These are phyloP conservation scores for Populus hybrid DNA, from an alignment of 441 rosid genomes.

Conservation along the genomic window DNA sequence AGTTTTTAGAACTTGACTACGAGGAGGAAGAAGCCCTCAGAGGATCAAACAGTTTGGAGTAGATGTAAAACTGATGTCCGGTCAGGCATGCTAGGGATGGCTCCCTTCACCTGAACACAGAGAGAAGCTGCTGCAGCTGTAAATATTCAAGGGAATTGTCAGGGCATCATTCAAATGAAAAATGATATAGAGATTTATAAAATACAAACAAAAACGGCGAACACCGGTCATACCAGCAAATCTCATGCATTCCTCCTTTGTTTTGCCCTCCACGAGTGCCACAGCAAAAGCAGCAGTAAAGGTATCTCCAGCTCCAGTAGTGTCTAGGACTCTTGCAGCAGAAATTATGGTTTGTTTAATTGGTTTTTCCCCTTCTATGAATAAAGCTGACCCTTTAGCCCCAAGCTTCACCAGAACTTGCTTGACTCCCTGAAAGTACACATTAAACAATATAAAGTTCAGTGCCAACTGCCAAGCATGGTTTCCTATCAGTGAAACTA, in stretches of 20 bases:
- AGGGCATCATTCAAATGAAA: background rate
- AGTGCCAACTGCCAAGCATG: background rate
- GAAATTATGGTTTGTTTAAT: slow-evolving; percentile 65
- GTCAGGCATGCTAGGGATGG: slow-evolving; percentile 90
- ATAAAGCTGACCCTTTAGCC: slow-evolving; percentile 73
- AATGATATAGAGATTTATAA: background rate
- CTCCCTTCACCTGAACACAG: slow-evolving; percentile 93
- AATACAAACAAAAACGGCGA: background rate
- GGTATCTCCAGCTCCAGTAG: slow-evolving; percentile 98
- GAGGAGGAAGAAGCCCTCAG: background rate
- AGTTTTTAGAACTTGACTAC: background rate
- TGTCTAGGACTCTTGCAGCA: slow-evolving; percentile 69
- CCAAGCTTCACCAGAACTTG: slow-evolving; percentile 91
- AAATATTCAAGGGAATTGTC: background rate
- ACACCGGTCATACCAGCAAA: slow-evolving; percentile 57
- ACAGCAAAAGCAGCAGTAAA: slow-evolving; percentile 93
- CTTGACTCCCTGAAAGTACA: slow-evolving; percentile 62
- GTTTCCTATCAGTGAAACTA: background rate
- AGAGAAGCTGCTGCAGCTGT: slow-evolving; percentile 97
- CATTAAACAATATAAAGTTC: background rate
- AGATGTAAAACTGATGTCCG: slow-evolving; percentile 61
- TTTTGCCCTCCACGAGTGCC: slow-evolving; percentile 78
- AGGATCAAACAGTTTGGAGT: slow-evolving; percentile 35
- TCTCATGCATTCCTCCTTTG: slow-evolving; percentile 65
- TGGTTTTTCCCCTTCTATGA: slow-evolving; percentile 65